Evolutionary conservation across 192 early-diverging fungal species (phyloP), one percentile per base, ranked within the genome.

Genomic region (Podila epicladia): DNA sequence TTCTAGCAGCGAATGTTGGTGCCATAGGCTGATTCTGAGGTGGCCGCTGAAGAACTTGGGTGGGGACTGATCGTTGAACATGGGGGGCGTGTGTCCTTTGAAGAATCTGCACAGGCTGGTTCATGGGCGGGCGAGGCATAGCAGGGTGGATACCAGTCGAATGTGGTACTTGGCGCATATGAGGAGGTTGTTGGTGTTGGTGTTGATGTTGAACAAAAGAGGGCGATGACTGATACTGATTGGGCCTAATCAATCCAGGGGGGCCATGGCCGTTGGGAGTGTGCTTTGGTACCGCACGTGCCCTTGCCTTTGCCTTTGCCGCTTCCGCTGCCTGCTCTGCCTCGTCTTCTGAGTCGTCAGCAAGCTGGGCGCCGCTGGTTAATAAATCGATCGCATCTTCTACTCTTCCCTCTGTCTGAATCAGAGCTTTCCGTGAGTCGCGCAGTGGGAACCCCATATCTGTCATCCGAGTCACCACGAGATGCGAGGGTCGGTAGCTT

Each of bases 391-490:
- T 79, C 11, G 76, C 76, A 72, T 79, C 76, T 38, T 79, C 76
- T 7, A 79, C 76, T 6, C 65, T 38, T 53, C 76, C 76, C 37
- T 72, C 68, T 17, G 76, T 79, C 32, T 79, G 76, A 58, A 79
- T 72, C 15, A 79, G 41, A 8, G 76, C 76, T 59, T 79, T 79
- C 19, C 76, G 64, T 9, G 76, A 79, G 20, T 79, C 76, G 13
- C 76, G 69, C 28, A 79, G 49, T 41, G 76, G 76, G 61, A 79
- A 79, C 0, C 76, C 76, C 76, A 79, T 79, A 37, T 79, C 76
- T 19, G 76, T 79, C 70, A 79, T 72, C 20, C 76, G 58, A 11
- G 70, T 61, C 5, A 80, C 77, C 9, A 80, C 77, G 19, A 80
- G 15, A 24, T 80, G 77, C 12, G 77, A 80, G 9, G 77, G 77